A percentile compares a stretch with the other conserved stretches of the same genome.
Conservation (phyloP, 208 protist species). For the Ichthyophonus hoferi region DNA sequence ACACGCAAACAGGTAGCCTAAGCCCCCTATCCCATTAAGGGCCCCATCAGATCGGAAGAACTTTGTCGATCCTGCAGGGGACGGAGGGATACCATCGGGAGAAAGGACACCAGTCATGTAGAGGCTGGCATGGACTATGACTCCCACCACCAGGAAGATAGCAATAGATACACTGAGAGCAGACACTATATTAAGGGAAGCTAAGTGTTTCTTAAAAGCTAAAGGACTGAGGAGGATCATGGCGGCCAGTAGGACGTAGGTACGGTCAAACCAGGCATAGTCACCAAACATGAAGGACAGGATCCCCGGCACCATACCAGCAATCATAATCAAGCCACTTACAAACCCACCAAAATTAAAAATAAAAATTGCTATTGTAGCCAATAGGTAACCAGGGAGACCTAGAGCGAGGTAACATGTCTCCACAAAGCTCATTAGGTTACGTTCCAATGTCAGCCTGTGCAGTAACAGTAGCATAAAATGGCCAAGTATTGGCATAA, state of each 20-base stretch:
- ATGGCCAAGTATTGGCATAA: neutral
- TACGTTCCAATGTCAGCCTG: neutral
- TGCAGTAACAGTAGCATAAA: neutral
- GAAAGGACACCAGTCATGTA: neutral
- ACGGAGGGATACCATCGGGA: neutral
- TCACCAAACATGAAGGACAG: neutral
- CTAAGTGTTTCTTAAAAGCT: neutral
- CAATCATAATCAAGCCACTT: neutral
- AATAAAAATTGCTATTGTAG: neutral
- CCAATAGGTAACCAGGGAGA: neutral
- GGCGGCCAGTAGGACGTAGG: neutral
- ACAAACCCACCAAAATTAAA: neutral
- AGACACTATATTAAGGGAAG: neutral
- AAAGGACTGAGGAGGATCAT: neutral
- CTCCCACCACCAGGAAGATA: neutral
- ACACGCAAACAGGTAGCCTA: neutral
- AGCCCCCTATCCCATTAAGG: neutral
- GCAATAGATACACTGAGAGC: neutral
- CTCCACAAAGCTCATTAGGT: neutral
- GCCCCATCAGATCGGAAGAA: neutral
- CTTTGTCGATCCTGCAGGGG: neutral
- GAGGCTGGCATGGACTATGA: neutral
- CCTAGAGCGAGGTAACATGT: neutral
- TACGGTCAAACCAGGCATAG: neutral
- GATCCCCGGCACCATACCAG: neutral